Evolutionary conservation across 345 rosid genomes (phyloP), one percentile per base, ranked within the genome.

Genomic region (Anastatica hierochuntica): DNA sequence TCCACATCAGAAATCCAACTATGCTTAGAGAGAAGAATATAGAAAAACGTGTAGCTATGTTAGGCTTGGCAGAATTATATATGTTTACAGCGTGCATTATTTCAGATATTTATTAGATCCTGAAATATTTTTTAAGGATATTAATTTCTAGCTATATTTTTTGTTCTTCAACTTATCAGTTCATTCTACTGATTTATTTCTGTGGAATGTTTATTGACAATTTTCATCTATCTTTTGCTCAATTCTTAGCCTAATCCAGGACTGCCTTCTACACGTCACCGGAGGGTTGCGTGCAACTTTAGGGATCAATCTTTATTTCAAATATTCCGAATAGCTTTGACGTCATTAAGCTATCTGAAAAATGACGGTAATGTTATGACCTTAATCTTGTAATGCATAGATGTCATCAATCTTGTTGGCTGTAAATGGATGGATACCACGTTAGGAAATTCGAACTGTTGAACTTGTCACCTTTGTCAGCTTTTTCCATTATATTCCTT

Each of bases 281-380:
- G 97, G 53, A 81, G 90, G 60, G 94, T 88, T 38, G 92, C 97
- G 3, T 83, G 89, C 79, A 75, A 83, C 66, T 94, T 94, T 45
- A 80, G 95, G 75, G 97, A 94, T 71, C 95, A 94, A 38, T 77
- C 88, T 21, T 90, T 94, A 73, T 79, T 80, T 73, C 97, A 85
- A 75, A 63, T 88, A 67, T 94, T 94, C 73, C 97, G 80, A 67
- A 83, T 88, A 72, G 88, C 97, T 41, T 65, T 94, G 73, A 79
- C 97, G 56, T 88, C 99, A 56, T 64, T 94, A 72, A 29, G 46
- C 72, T 90, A 94, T 68, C 77, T 94, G 75, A 85, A 84, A 82
- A 88, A 46, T 77, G 99, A 85, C 60, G 99, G 99, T 88, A 79
- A 70, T 64, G 38, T 40, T 20, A 39, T 27, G 27, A 16, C 14